These are phyloP conservation scores for Glomus cerebriforme DNA, from an alignment of 192 early-diverging fungal species.

Conservation along the genomic window DNA sequence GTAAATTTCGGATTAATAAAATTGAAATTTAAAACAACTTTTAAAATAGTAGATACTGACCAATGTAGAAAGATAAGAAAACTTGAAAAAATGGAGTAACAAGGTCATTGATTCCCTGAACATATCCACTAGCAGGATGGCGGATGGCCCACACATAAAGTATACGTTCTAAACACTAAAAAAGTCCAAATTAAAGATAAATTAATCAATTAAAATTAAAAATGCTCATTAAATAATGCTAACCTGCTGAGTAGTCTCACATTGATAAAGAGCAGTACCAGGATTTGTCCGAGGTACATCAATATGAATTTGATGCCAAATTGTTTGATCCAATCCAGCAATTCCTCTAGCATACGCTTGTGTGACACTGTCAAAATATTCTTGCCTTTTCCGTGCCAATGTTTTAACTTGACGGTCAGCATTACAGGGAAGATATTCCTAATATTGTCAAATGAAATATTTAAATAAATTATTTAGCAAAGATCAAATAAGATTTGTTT, in stretches of 20 bases:
- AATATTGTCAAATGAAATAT: background rate
- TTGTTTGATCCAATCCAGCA: slow-evolving; percentile 75
- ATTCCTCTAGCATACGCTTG: slow-evolving; percentile 84
- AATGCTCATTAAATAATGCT: background rate
- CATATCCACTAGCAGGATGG: slow-evolving; percentile 98
- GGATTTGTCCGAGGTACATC: slow-evolving; percentile 93
- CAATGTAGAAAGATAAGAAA: slow-evolving; percentile 74
- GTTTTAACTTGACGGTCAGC: slow-evolving; percentile 82
- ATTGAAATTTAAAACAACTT: background rate
- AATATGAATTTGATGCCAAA: slow-evolving; percentile 97
- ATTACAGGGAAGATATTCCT: slow-evolving; percentile 91
- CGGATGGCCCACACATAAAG: slow-evolving; percentile 97
- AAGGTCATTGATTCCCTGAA: slow-evolving; percentile 98
- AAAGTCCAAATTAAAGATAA: background rate
- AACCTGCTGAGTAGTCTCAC: slow-evolving; percentile 78
- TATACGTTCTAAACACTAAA: slow-evolving; percentile 83
- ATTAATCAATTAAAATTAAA: background rate
- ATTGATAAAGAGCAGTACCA: slow-evolving; percentile 82
- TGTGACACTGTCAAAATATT: slow-evolving; percentile 85
- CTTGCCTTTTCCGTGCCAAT: slow-evolving; percentile 84
- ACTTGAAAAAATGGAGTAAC: slow-evolving; percentile 96
- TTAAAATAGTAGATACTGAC: slow-evolving; percentile 36
- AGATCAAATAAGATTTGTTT: background rate
- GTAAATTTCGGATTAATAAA: background rate
- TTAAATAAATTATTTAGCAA: background rate